Evolutionary conservation across 2,329 filamentous ascomycete genomes (phyloP), one percentile per base, ranked within the genome.

Genomic region (Verticillium dahliae): DNA sequence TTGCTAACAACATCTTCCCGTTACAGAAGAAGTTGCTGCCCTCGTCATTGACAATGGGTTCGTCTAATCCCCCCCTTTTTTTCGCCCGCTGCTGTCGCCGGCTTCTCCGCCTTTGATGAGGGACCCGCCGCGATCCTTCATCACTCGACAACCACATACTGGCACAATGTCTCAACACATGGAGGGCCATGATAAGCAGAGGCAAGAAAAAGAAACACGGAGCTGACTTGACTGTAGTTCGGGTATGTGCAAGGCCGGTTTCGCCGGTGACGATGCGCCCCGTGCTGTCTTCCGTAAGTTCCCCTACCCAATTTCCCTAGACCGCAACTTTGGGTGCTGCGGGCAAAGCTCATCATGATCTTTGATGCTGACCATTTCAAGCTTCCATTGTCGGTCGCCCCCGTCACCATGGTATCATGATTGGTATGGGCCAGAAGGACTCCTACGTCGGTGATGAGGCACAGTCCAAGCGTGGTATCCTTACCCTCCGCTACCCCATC

Each of bases 41-140:
- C 93, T 99, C 91, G 95, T 99, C 83, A 98, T 99, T 85, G 95
- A 99, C 93, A 99, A 99, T 98, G 95, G 95, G 95, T 99, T 94
- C 91, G 93, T 85, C 27, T 56, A 62, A 52, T 60, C 66, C 57
- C 59, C 55, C 59, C 63, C 62, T 63, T 63, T 61, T 57, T 54
- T 61, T 57, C 50, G 35, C 55, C 56, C 57, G 33, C 54, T 35
- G 34, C 60, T 60, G 59, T 75, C 73, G 74, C 71, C 71, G 71
- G 73, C 74, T 70, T 70, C 70, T 65, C 65, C 63, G 62, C 61
- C 62, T 62, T 45, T 14, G 18, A 27, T 22, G 37, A 54, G 63
- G 27, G 58, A 56, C 41, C 57, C 55, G 45, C 52, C 38, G 37
- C 27, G 59, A 58, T 60, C 50, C 60, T 52, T 57, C 52, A 58